These are phyloP conservation scores for Allium fistulosum DNA, from an alignment of 106 monocot species.

Conservation along the genomic window DNA sequence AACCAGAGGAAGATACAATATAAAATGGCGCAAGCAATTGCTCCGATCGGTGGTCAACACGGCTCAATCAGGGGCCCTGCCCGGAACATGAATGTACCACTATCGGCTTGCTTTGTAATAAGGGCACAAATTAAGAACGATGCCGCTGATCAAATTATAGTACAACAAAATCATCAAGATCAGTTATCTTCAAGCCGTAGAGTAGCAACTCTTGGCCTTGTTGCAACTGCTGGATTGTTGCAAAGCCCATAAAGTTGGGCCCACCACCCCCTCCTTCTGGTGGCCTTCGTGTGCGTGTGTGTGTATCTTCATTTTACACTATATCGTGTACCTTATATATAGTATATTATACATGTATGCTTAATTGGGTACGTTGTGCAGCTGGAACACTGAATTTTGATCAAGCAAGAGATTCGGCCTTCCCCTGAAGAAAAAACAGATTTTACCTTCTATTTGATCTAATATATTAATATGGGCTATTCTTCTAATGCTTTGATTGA, in stretches of 20 bases:
- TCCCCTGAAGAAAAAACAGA: constrained; percentile 29
- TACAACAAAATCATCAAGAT: no score
- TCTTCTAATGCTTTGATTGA: constrained; percentile 48
- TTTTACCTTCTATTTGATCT: constrained; percentile 44
- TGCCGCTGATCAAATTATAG: no score
- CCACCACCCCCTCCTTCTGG: no score
- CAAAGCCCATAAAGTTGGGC: no score
- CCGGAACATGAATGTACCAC: constrained; percentile 10
- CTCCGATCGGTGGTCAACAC: no score
- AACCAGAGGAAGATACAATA: no score
- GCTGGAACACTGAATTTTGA: constrained; percentile 83
- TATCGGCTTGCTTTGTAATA: no score
- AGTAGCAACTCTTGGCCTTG: no score
- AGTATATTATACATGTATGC: not conserved
- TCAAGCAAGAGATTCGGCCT: constrained; percentile 51
- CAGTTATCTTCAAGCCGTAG: not conserved
- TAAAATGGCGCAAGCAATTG: no score
- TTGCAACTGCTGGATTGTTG: no score
- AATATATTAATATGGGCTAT: not conserved
- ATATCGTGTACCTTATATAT: not conserved
- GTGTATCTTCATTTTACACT: not conserved
- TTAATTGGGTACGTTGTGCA: constrained; percentile 3
- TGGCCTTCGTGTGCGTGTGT: not conserved
- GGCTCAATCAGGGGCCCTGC: not conserved
- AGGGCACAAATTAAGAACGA: no score